These are phyloP conservation scores for Nicotiana tomentosiformis DNA, from an alignment of 257 asterid species.

Conservation along the genomic window DNA sequence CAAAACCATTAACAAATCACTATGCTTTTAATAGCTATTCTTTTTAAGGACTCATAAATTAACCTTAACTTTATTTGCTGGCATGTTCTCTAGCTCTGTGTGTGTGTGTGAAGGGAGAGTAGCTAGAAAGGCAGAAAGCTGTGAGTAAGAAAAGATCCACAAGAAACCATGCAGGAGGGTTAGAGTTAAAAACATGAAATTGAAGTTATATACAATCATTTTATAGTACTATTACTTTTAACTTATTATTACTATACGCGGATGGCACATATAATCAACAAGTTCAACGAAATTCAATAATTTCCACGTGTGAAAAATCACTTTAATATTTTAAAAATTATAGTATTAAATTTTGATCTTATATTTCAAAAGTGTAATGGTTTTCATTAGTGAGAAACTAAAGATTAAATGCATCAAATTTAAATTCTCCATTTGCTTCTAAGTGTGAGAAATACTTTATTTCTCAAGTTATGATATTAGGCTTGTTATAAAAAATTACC, in stretches of 20 bases:
- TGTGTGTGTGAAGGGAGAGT: not conserved
- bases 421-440: not conserved
- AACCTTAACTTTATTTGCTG: constrained; percentile 6
- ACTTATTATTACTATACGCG: not conserved
- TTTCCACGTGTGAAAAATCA: not conserved
- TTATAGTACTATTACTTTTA: not conserved
- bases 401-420: not conserved
- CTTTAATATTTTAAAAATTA: not conserved
- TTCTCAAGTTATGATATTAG: not conserved
- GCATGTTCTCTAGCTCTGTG: not conserved
- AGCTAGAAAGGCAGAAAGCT: constrained; percentile 1
- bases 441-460: no score
- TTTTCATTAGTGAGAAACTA: not conserved
- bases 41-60: not conserved
- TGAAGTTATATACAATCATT: not conserved
- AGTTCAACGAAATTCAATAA: not conserved
- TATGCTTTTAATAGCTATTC: not conserved
- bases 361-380: not conserved
- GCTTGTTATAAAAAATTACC: no score
- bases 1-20: constrained; percentile 4
- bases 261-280: not conserved
- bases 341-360: no score
- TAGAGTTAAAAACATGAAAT: not conserved
- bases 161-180: constrained; percentile 6
- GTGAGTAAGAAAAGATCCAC: constrained; percentile 5